Base-by-base conservation (phyloP, 1,284 basidiomycete genomes). In the Pseudozyma sp. region DNA sequence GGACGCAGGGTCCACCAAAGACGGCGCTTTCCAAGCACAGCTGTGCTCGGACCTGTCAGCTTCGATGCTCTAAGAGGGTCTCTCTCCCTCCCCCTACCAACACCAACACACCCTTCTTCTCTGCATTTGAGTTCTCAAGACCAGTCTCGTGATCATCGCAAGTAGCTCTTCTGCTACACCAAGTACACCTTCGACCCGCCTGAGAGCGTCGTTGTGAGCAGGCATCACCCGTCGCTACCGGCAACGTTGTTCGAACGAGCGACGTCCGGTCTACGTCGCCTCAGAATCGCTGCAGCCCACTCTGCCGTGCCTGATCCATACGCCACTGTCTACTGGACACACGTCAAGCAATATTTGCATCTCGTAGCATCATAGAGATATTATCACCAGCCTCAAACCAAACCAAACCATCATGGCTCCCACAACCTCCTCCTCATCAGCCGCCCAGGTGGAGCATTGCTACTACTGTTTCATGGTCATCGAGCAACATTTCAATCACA, bases 401-500 rank as follows among this genome's bases (percentile, higher is more conserved):
- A 24, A 24, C 4, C 24, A 42, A 19, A 7, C 16, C 24, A 42
- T 19, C 53, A 69, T 69, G 67, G 44, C 60, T 6, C 56, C 67
- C 14, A 2, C 24, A 24, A 24, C 24, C 24, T 24, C 24, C 24
- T 56, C 54, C 14, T 40, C 19, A 4, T 54, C 59, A 0, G 67
- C 62, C 5, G 80, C 68, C 45, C 54, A 55, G 5, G 39, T 49
- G 0, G 84, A 84, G 40, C 87, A 88, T 76, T 86, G 85, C 29
- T 82, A 81, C 74, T 87, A 86, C 79, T 88, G 87, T 80, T 87
- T 88, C 67, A 85, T 86, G 54, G 85, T 86, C 30, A 85, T 88
- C 49, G 67, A 83, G 1, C 80, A 85, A 4, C 80, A 86, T 24
- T 81, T 87, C n/a, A 42, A 61, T 13, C n/a, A 39, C n/a, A 31